Evolutionary conservation across 2,329 filamentous ascomycete species (phyloP).

Genomic region (Neopestalotiopsis rosae): DNA sequence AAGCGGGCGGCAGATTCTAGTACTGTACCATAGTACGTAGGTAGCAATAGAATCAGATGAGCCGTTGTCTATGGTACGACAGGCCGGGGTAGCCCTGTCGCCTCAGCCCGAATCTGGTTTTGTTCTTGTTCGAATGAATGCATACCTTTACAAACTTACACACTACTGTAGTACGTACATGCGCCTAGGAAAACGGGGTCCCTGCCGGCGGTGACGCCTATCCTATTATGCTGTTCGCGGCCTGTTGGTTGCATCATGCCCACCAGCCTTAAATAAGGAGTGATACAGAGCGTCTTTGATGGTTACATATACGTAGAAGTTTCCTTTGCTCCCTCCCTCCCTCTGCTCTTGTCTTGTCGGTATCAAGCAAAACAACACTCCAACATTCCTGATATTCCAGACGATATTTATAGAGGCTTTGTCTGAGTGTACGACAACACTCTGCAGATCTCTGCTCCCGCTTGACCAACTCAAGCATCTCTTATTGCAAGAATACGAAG

Average conservation of each 20-base stretch:
- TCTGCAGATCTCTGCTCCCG: background rate
- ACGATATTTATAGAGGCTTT: background rate
- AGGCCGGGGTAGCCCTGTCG: slow-evolving; percentile 10
- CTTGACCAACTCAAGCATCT: background rate
- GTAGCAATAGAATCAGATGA: background rate
- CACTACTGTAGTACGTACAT: no score
- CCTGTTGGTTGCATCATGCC: slow-evolving; percentile 1
- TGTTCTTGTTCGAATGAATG: background rate
- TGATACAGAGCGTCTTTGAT: background rate
- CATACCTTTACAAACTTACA: no score
- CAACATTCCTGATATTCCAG: background rate
- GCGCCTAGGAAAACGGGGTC: no score
- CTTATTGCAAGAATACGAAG: no score
- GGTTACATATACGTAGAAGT: background rate
- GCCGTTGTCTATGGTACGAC: background rate
- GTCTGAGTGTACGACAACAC: background rate
- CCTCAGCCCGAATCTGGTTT: slow-evolving; percentile 8
- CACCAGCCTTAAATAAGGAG: background rate
- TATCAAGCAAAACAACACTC: background rate
- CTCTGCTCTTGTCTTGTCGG: background rate
- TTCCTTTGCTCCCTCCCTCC: background rate
- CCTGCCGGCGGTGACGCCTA: background rate
- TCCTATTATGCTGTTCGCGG: background rate
- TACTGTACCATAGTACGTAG: no score
- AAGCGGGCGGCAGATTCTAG: slow-evolving; percentile 9